These are phyloP conservation scores for Nelumbo lutea DNA, from an alignment of 164 flowering plant species.

Conservation along the genomic window DNA sequence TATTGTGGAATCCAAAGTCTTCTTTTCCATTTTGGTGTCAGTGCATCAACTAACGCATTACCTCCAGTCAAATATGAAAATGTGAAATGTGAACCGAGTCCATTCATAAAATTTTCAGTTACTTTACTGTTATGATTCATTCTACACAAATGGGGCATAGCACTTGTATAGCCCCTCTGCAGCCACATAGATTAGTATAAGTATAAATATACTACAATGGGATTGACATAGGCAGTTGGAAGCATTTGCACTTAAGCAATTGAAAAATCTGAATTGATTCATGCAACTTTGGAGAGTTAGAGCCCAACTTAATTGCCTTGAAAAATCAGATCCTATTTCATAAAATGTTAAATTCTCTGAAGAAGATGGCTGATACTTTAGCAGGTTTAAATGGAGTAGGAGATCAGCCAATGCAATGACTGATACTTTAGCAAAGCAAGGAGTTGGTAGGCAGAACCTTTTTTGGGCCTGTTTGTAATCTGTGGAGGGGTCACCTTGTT, in stretches of 20 bases:
- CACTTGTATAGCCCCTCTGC: conserved; percentile 42
- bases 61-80: conserved; percentile 74
- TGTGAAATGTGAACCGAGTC: conserved; percentile 40
- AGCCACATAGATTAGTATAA: conserved; percentile 16
- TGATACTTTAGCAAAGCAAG: too few species aligned
- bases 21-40: conserved; percentile 50
- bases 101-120: conserved; percentile 53
- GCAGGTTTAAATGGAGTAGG: too few species aligned
- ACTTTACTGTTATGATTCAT: conserved; percentile 75
- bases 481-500: too few species aligned
- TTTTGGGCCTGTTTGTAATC: too few species aligned
- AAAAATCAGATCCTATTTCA: conserved; percentile 20
- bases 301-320: conserved; percentile 41
- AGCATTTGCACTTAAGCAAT: conserved; percentile 44
- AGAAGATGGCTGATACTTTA: too few species aligned
- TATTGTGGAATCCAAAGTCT: conserved; percentile 65
- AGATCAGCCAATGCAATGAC: too few species aligned
- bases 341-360: conserved; percentile 27
- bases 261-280: conserved; percentile 56
- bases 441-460: too few species aligned
- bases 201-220: background rate
- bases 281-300: conserved; percentile 62
- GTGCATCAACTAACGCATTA: conserved; percentile 51
- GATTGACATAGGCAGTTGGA: background rate
- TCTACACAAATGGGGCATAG: conserved; percentile 83